Evolutionary conservation across 495 filamentous ascomycete genomes (phyloP).

Genomic region (Aspergillus steynii): DNA sequence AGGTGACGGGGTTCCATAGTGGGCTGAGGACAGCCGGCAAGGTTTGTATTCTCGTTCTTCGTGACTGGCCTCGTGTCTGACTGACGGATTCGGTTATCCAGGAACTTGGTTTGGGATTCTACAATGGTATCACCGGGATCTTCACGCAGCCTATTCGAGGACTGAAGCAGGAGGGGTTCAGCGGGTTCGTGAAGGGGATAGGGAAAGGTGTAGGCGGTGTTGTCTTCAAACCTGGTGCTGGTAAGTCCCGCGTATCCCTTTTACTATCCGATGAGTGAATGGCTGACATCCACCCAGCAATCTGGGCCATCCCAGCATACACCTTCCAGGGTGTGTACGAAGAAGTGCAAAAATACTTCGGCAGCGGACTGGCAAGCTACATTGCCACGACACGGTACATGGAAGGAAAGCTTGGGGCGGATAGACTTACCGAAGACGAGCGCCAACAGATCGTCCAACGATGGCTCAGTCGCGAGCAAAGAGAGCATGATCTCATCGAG

Average conservation of each 20-base stretch:
- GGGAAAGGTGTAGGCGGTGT: conserved; percentile 75
- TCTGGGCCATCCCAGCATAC: conserved; percentile 64
- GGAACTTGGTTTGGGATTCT: conserved; percentile 67
- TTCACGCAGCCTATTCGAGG: conserved; percentile 71
- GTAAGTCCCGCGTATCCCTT: conserved; percentile 26
- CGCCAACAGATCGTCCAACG: neutral
- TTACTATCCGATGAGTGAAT: too few species aligned
- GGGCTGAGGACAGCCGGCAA: conserved; percentile 63
- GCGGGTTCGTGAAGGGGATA: conserved; percentile 71
- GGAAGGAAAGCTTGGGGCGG: neutral
- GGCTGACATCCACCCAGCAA: conserved; percentile 29
- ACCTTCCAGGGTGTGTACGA: conserved; percentile 62
- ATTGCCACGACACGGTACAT: neutral
- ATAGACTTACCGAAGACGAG: neutral
- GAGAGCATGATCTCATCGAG: neutral
- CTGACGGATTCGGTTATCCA: conserved; percentile 45
- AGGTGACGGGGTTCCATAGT: conserved; percentile 23
- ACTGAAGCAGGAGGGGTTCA: conserved; percentile 65
- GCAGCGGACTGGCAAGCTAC: conserved; percentile 1
- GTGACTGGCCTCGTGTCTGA: conserved; percentile 53
- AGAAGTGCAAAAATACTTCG: conserved; percentile 13
- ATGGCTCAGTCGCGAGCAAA: neutral
- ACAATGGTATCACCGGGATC: conserved; percentile 71
- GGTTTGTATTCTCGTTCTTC: conserved; percentile 50
- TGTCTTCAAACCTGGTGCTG: conserved; percentile 70